These are phyloP conservation scores for Cladophialophora immunda DNA, from an alignment of 2,329 filamentous ascomycete genomes.

Conservation along the genomic window DNA sequence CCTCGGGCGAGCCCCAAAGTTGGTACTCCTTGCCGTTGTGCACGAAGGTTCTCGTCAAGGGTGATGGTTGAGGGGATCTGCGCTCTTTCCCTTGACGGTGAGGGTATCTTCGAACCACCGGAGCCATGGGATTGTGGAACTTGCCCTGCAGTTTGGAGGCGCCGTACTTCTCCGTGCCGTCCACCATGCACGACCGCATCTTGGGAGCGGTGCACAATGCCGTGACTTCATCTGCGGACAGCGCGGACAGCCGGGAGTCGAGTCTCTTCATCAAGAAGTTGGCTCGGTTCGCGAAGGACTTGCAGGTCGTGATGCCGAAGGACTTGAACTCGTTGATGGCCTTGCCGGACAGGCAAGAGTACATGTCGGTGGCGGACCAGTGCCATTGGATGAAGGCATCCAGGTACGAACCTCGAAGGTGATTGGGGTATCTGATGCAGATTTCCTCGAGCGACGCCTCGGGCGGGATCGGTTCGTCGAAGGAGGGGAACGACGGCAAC, in stretches of 20 bases:
- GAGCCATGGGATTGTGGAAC: slow-evolving; percentile 25
- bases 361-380: slow-evolving; percentile 32
- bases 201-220: slow-evolving; percentile 21
- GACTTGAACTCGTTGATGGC: slow-evolving; percentile 22
- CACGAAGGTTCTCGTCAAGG: slow-evolving; percentile 1
- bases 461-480: slow-evolving; percentile 25
- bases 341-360: slow-evolving; percentile 13
- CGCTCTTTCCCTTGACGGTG: slow-evolving; percentile 1
- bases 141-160: slow-evolving; percentile 27
- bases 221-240: slow-evolving; percentile 20
- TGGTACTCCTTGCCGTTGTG: slow-evolving; percentile 3
- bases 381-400: slow-evolving; percentile 33
- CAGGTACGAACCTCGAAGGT: slow-evolving; percentile 28
- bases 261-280: slow-evolving; percentile 35
- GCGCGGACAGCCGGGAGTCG: slow-evolving; percentile 1
- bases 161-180: slow-evolving; percentile 27
- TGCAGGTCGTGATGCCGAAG: slow-evolving; percentile 12
- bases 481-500: slow-evolving; percentile 26
- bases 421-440: slow-evolving; percentile 34
- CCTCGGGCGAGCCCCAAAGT: slow-evolving; percentile 18
- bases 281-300: slow-evolving; percentile 16
- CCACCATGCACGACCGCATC: slow-evolving; percentile 22
- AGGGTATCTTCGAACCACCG: slow-evolving; percentile 11
- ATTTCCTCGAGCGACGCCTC: slow-evolving; percentile 30
- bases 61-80: background rate